Evolutionary conservation across 106 monocot species (phyloP).

Genomic region (Amphibolis antarctica): DNA sequence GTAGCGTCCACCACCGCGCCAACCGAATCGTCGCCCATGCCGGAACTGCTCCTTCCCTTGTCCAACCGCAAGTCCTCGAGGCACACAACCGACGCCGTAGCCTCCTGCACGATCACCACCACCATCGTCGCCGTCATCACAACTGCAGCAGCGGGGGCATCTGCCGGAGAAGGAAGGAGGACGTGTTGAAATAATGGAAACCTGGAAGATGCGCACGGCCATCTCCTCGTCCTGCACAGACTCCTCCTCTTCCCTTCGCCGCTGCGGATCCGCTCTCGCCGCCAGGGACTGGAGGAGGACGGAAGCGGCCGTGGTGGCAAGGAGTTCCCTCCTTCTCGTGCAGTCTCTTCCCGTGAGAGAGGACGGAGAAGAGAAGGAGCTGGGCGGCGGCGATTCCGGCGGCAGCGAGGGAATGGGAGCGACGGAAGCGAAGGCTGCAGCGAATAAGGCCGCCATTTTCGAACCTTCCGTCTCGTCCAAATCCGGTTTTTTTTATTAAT

Average conservation of each 20-base stretch:
- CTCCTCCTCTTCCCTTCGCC: slow-evolving; percentile 22
- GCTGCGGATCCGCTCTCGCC: slow-evolving; percentile 15
- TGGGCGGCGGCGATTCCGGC: neutral
- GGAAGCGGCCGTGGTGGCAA: slow-evolving; percentile 10
- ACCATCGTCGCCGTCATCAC: neutral
- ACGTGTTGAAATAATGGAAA: too few relatives aligned
- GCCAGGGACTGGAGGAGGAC: neutral
- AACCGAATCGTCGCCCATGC: slow-evolving; percentile 1
- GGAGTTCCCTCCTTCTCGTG: slow-evolving; percentile 5
- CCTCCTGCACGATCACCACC: slow-evolving; percentile 22
- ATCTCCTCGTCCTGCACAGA: slow-evolving; percentile 32
- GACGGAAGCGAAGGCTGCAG: neutral
- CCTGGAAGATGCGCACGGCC: slow-evolving; percentile 38
- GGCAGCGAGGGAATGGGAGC: neutral
- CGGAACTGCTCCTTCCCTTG: neutral
- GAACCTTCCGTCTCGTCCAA: too few relatives aligned
- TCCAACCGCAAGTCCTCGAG: slow-evolving; percentile 51
- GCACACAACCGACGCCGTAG: slow-evolving; percentile 70
- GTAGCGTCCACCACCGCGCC: slow-evolving; percentile 57
- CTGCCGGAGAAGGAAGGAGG: too few relatives aligned
- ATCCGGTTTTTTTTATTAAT: too few relatives aligned
- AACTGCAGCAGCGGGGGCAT: neutral
- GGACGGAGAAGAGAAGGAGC: neutral
- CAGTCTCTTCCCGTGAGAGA: neutral
- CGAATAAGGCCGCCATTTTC: neutral